These are phyloP conservation scores for Amborella trichopoda DNA, from an alignment of 164 flowering plant species.

Conservation along the genomic window DNA sequence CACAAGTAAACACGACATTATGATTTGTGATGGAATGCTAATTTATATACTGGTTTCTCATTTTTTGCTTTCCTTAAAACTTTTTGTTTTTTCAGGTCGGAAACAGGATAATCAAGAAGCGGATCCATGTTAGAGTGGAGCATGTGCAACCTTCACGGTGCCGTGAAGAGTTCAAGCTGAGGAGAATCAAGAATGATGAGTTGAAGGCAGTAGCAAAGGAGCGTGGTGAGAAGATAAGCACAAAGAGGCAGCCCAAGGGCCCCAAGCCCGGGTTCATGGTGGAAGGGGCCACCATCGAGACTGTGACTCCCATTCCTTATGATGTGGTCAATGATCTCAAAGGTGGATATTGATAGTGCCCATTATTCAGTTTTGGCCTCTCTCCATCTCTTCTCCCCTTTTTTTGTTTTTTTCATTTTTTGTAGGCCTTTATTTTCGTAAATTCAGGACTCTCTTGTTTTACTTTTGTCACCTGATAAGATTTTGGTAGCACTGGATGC, in stretches of 20 bases:
- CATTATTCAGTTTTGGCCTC: no score
- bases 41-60: no score
- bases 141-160: constrained; percentile 72
- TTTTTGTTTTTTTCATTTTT: no score
- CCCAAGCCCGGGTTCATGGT: constrained; percentile 91
- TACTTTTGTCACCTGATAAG: no score
- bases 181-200: constrained; percentile 50
- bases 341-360: constrained; percentile 41
- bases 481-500: no score
- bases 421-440: no score
- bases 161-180: constrained; percentile 41
- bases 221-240: constrained; percentile 56
- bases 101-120: constrained; percentile 46
- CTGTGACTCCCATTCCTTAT: constrained; percentile 77
- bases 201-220: constrained; percentile 70
- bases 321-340: constrained; percentile 82
- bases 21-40: no score
- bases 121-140: constrained; percentile 75
- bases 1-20: no score
- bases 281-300: constrained; percentile 61
- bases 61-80: no score
- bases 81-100: constrained; percentile 30
- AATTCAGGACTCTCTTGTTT: background rate
- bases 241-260: constrained; percentile 71
- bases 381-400: no score